These are phyloP conservation scores for Grosmannia serpens DNA, from an alignment of 2,329 filamentous ascomycete genomes.

Conservation along the genomic window DNA sequence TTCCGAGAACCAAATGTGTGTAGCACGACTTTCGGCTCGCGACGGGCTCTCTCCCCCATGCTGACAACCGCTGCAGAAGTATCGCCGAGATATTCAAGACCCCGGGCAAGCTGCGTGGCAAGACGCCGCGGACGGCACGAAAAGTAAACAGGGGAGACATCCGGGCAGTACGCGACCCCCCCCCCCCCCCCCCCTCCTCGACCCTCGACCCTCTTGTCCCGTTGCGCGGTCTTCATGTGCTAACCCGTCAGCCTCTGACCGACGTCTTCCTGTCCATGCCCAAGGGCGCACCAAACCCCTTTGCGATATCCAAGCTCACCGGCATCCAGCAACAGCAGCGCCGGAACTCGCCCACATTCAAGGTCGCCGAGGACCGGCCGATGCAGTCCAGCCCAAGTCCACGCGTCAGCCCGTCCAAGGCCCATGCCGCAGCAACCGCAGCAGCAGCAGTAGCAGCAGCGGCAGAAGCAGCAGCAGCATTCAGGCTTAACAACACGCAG, in stretches of 20 bases:
- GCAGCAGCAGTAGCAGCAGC: not conserved
- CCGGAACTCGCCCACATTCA: constrained; percentile 23
- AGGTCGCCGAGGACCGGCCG: constrained; percentile 42
- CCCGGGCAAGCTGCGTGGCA: constrained; percentile 70
- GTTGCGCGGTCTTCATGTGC: not conserved
- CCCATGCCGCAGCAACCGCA: constrained; percentile 5
- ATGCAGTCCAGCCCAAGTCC: constrained; percentile 20
- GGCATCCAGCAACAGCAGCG: constrained; percentile 37
- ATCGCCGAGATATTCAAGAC: constrained; percentile 95
- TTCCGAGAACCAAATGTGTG: constrained; percentile 74
- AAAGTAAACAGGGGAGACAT: constrained; percentile 47
- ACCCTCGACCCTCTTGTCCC: not conserved
- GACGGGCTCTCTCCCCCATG: not conserved
- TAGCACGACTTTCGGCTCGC: constrained; percentile 14
- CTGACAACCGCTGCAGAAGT: constrained; percentile 45
- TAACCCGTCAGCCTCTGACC: constrained; percentile 40
- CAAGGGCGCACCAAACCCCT: constrained; percentile 41
- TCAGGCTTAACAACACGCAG: not conserved
- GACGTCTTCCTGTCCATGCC: constrained; percentile 46
- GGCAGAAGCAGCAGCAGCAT: not conserved
- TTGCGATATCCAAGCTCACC: constrained; percentile 31
- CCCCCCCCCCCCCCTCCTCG: not conserved
- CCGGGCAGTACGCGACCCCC: constrained; percentile 45
- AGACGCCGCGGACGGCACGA: constrained; percentile 62
- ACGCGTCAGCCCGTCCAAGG: constrained; percentile 20